Base-by-base conservation (phyloP, 1,139 yeast species). In the Hyphopichia wangnamkhiaoensis region DNA sequence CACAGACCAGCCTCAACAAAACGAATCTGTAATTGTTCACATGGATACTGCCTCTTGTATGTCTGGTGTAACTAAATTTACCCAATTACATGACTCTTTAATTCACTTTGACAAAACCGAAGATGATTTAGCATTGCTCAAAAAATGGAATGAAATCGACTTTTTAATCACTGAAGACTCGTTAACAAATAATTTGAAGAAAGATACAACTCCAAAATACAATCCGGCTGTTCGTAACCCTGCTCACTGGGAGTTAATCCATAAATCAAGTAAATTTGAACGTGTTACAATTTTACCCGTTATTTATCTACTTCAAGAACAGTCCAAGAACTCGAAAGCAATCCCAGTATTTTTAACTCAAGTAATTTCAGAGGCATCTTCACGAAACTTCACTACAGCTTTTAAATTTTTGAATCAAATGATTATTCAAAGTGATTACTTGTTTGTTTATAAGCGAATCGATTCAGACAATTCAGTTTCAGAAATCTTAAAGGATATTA, bases 41-140 rank as follows among this genome's bases (percentile, higher is more conserved):
- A 63, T 89, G 65, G 95, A 87, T 52, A 83, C 83, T 2, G 80
- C 87, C 0, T 75, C 94, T 2, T 87, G 96, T 56, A 89, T 89
- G 95, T 79, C 91, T 1, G 98, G 98, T 6, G 84, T 83, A 5
- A 78, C 90, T 3, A 68, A 80, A 40, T 91, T 91, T 60, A 84
- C 84, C 1, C 83, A 87, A 53, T 50, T 81, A 12, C 71, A 73
- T 42, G 50, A 56, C 25, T 53, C 63, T 19, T 50, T 57, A 16
- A 59, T 85, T n/a, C 61, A 52, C 1, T 91, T 88, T 56, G 96
- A 90, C 59, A 88, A 84, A 55, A 78, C 91, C 0, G 97, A 91
- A 56, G 67, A 73, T 35, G 49, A 49, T 1, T 52, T 50, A 0
- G 59, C 53, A 4, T 58, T 82, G 31, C 48, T 53, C 12, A 49